These are phyloP conservation scores for Phalaenopsis aphrodite DNA, from an alignment of 106 monocot genomes.

Conservation along the genomic window DNA sequence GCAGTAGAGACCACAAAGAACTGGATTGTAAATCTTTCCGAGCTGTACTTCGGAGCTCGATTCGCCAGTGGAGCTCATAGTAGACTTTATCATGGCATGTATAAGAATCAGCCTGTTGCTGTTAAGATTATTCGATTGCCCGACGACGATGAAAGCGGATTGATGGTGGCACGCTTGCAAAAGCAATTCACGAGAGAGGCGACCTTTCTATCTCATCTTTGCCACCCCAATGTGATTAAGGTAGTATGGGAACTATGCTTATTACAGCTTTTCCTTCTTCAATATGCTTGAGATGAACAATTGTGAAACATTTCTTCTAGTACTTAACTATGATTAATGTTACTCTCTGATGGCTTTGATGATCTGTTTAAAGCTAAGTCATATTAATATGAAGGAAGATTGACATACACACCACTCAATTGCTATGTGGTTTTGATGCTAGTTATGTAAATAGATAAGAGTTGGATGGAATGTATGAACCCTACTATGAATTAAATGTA, in stretches of 20 bases:
- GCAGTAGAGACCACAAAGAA: conserved; percentile 45
- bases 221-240: conserved; percentile 81
- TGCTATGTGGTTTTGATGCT: too few relatives aligned
- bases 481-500: too few relatives aligned
- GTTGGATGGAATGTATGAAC: too few relatives aligned
- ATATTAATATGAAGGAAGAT: not conserved
- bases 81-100: conserved; percentile 73
- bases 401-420: too few relatives aligned
- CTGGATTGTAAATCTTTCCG: conserved; percentile 53
- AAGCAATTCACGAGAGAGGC: conserved; percentile 83
- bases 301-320: not conserved
- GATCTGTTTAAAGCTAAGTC: not conserved
- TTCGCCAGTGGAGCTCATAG: conserved; percentile 88
- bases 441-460: too few relatives aligned
- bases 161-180: conserved; percentile 42
- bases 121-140: conserved; percentile 78
- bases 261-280: not conserved
- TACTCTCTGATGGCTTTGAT: not conserved
- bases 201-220: not conserved
- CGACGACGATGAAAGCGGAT: conserved; percentile 45
- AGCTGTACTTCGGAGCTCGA: conserved; percentile 62
- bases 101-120: conserved; percentile 60
- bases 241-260: conserved; percentile 18
- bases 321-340: not conserved
- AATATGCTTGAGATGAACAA: too few relatives aligned